A percentile compares a stretch with the other conserved stretches of the same genome.
These are phyloP conservation scores for Amanita pseudoporphyria DNA, from an alignment of 768 basidiomycete genomes.

Conservation along the genomic window DNA sequence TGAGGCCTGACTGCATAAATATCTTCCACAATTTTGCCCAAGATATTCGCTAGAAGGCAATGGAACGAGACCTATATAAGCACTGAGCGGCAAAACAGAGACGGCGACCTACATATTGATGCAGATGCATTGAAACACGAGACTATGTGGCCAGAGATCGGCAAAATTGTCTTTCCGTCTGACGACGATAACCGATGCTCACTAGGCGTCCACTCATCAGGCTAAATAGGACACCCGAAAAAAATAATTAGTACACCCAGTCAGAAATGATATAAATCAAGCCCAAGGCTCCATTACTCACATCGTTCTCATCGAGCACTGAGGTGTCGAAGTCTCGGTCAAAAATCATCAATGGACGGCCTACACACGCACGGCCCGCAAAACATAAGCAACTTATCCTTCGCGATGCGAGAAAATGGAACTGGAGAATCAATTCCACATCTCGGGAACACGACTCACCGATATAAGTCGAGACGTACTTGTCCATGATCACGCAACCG, in stretches of 20 bases:
- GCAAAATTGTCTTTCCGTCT: constrained; percentile 16
- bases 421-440: not conserved
- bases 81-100: not conserved
- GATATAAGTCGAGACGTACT: constrained; percentile 73
- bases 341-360: constrained; percentile 64
- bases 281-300: constrained; percentile 17
- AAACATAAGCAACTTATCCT: constrained; percentile 2
- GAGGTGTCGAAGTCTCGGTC: constrained; percentile 72
- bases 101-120: constrained; percentile 45
- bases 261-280: constrained; percentile 4
- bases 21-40: constrained; percentile 58
- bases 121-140: constrained; percentile 79
- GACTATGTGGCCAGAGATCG: constrained; percentile 40
- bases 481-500: constrained; percentile 70
- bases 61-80: constrained; percentile 7
- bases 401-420: constrained; percentile 3
- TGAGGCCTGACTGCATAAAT: constrained; percentile 60
- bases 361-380: constrained; percentile 18
- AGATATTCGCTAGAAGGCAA: constrained; percentile 44
- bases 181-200: constrained; percentile 19
- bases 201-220: constrained; percentile 42
- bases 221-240: constrained; percentile 20
- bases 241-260: not conserved
- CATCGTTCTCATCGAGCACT: constrained; percentile 53
- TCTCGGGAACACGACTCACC: constrained; percentile 27